These are phyloP conservation scores for Batrachochytrium dendrobatidis DNA, from an alignment of 371 early-diverging fungal genomes.

Conservation along the genomic window DNA sequence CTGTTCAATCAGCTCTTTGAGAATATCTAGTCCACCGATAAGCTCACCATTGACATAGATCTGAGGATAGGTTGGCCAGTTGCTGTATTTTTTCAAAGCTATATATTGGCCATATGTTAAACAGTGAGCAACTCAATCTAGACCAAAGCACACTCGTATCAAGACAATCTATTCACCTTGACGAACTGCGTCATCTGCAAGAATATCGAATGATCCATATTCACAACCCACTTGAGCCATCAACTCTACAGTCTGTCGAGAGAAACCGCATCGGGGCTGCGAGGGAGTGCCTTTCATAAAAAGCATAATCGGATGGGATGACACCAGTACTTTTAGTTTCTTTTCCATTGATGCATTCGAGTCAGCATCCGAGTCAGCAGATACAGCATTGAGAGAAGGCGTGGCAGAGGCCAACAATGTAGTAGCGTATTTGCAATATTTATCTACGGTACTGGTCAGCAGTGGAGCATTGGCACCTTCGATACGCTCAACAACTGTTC, in stretches of 20 bases:
- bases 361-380: slow-evolving; percentile 6
- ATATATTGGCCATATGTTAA: neutral
- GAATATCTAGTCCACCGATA: slow-evolving; percentile 84
- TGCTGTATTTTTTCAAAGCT: slow-evolving; percentile 69
- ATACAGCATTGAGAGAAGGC: slow-evolving; percentile 2
- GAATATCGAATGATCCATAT: slow-evolving; percentile 81
- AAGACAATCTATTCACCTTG: slow-evolving; percentile 44
- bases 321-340: slow-evolving; percentile 59
- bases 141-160: no score
- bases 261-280: slow-evolving; percentile 56
- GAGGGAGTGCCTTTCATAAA: slow-evolving; percentile 92
- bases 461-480: slow-evolving; percentile 87
- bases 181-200: slow-evolving; percentile 80
- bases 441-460: slow-evolving; percentile 60
- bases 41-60: slow-evolving; percentile 80
- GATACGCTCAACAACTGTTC: slow-evolving; percentile 63
- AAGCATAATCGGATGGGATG: slow-evolving; percentile 69
- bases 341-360: neutral
- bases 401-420: no score
- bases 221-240: slow-evolving; percentile 55
- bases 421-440: slow-evolving; percentile 57
- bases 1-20: slow-evolving; percentile 72
- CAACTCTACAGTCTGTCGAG: slow-evolving; percentile 61
- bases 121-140: neutral
- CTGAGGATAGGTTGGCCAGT: slow-evolving; percentile 93